Evolutionary conservation across 345 rosid genomes (phyloP).

Genomic region (Populus deltoides): DNA sequence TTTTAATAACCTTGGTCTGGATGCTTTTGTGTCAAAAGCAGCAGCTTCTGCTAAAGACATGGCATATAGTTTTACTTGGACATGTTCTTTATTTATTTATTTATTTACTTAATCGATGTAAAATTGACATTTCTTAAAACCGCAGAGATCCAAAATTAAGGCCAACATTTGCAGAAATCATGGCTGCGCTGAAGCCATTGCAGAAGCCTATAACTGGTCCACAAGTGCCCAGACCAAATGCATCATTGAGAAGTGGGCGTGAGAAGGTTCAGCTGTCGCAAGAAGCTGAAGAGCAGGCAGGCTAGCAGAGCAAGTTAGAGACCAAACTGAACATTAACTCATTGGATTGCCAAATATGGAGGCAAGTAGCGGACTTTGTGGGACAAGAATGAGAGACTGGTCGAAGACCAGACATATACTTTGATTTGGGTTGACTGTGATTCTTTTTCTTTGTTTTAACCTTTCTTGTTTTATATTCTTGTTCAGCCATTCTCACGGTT

Average conservation of each 20-base stretch:
- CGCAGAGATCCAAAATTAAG: constrained; percentile 80
- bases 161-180: constrained; percentile 83
- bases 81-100: not conserved
- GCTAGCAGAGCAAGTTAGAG: constrained; percentile 5
- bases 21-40: not conserved
- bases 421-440: constrained; percentile 26
- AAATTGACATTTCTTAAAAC: constrained; percentile 8
- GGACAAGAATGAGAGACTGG: constrained; percentile 15
- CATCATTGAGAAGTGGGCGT: constrained; percentile 11
- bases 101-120: constrained; percentile 1
- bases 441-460: constrained; percentile 20
- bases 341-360: constrained; percentile 6
- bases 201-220: constrained; percentile 61
- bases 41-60: not conserved
- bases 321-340: not conserved
- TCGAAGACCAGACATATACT: constrained; percentile 18
- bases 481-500: constrained; percentile 21
- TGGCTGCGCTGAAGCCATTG: constrained; percentile 82
- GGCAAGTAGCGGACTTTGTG: constrained; percentile 14
- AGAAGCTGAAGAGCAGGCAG: constrained; percentile 21
- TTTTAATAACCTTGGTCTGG: too few species aligned
- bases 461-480: constrained; percentile 14
- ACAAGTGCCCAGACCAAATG: constrained; percentile 41
- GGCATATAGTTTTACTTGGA: not conserved
- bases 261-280: constrained; percentile 22